Evolutionary conservation across 768 basidiomycete species (phyloP).

Genomic region (Mycena olivaceomarginata): DNA sequence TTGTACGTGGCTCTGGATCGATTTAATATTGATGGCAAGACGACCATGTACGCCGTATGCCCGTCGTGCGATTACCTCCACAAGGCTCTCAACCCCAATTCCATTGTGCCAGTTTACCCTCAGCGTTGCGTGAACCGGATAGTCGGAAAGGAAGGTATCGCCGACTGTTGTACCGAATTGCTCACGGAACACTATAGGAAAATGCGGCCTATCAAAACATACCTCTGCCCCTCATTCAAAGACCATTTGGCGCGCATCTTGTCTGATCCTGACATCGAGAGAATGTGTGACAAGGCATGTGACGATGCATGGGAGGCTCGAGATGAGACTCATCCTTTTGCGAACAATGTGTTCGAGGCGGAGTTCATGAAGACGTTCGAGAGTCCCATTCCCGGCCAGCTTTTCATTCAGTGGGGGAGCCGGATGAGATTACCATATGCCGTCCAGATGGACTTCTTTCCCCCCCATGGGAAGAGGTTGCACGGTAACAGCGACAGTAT

Average conservation of each 20-base stretch:
- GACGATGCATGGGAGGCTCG: constrained; percentile 36
- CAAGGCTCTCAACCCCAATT: constrained; percentile 1
- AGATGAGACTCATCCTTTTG: not conserved
- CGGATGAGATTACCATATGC: constrained; percentile 43
- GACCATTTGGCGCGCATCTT: constrained; percentile 44
- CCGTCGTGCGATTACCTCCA: constrained; percentile 30
- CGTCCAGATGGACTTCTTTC: constrained; percentile 53
- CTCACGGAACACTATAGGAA: constrained; percentile 16
- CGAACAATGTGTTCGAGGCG: constrained; percentile 45
- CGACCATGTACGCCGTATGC: constrained; percentile 20
- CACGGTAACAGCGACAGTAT: constrained; percentile 42
- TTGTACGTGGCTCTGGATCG: constrained; percentile 18
- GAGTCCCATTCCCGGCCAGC: constrained; percentile 41
- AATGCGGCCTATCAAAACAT: constrained; percentile 41
- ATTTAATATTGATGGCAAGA: constrained; percentile 30
- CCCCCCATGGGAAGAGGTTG: constrained; percentile 43
- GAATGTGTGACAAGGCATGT: constrained; percentile 35
- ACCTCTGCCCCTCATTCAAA: constrained; percentile 40
- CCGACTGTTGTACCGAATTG: not conserved
- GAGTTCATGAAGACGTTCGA: constrained; percentile 48
- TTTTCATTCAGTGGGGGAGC: constrained; percentile 42
- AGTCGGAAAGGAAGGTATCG: not conserved
- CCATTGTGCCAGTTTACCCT: constrained; percentile 8
- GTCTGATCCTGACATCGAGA: constrained; percentile 33
- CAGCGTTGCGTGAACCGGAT: not conserved